Evolutionary conservation across 331 rosid genomes (phyloP).

Genomic region (Dryas integrifolia): DNA sequence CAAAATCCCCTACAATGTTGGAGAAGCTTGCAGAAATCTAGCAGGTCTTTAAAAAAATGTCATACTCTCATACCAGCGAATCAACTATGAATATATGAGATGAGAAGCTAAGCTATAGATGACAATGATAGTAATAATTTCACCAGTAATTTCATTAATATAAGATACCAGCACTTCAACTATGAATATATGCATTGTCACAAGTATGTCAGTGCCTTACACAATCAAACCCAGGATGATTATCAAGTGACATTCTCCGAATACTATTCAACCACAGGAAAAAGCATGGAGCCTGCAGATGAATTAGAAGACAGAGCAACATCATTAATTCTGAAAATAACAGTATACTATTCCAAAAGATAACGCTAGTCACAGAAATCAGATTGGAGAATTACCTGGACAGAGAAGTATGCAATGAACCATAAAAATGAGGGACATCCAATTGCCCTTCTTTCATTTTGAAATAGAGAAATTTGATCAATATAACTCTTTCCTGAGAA

Average conservation of each 20-base stretch:
- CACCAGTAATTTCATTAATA: too few species aligned
- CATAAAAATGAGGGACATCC: slow-evolving; percentile 82
- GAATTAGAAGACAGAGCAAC: slow-evolving; percentile 26
- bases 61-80: too few species aligned
- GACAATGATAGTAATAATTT: too few species aligned
- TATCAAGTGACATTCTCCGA: slow-evolving; percentile 81
- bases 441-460: slow-evolving; percentile 61
- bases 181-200: too few species aligned
- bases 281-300: slow-evolving; percentile 80
- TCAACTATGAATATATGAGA: too few species aligned
- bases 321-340: not conserved
- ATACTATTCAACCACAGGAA: slow-evolving; percentile 73
- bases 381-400: slow-evolving; percentile 59
- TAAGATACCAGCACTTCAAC: too few species aligned
- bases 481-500: slow-evolving; percentile 81
- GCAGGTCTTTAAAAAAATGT: too few species aligned
- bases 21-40: too few species aligned
- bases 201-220: slow-evolving; percentile 41
- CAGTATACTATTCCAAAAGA: too few species aligned
- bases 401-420: slow-evolving; percentile 42
- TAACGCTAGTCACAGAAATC: not conserved
- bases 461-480: slow-evolving; percentile 51
- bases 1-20: too few species aligned
- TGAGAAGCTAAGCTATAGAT: too few species aligned
- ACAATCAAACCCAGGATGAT: slow-evolving; percentile 79